Conservation (phyloP, 306 rosid species). For the Ammopiptanthus mongolicus region DNA sequence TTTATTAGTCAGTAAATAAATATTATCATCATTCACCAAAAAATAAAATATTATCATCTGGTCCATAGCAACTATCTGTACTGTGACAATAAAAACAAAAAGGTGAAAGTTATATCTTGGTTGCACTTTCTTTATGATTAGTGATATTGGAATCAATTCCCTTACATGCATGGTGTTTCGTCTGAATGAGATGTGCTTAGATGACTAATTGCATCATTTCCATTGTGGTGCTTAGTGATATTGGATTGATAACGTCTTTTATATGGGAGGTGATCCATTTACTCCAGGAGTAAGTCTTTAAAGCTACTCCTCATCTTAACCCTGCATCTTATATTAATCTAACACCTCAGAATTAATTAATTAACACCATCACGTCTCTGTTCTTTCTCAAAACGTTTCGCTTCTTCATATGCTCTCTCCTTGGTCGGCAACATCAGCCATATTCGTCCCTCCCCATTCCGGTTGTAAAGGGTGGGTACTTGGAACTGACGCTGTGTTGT, state of each 20-base stretch:
- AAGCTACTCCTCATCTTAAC: too few species aligned
- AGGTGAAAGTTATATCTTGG: background rate
- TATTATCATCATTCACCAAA: background rate
- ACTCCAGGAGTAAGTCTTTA: too few species aligned
- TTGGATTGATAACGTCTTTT: background rate
- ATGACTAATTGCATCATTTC: background rate
- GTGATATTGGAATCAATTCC: background rate
- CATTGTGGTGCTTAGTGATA: background rate
- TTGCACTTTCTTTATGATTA: background rate
- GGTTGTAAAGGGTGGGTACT: too few species aligned
- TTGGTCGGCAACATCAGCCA: too few species aligned
- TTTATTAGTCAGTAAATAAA: background rate
- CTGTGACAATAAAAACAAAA: background rate
- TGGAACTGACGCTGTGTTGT: too few species aligned
- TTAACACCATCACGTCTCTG: too few species aligned
- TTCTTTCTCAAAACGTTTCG: too few species aligned
- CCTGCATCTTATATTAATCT: too few species aligned
- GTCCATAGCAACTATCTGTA: background rate
- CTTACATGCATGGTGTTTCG: background rate
- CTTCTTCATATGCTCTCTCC: too few species aligned
- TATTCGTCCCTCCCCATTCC: too few species aligned
- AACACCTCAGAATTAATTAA: too few species aligned
- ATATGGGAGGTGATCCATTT: background rate
- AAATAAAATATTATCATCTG: background rate
- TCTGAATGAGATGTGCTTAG: conserved; percentile 1